Evolutionary conservation across 176 grass and related monocot genomes (phyloP), one percentile per base, ranked within the genome.

Genomic region (Rhynchospora pubera): DNA sequence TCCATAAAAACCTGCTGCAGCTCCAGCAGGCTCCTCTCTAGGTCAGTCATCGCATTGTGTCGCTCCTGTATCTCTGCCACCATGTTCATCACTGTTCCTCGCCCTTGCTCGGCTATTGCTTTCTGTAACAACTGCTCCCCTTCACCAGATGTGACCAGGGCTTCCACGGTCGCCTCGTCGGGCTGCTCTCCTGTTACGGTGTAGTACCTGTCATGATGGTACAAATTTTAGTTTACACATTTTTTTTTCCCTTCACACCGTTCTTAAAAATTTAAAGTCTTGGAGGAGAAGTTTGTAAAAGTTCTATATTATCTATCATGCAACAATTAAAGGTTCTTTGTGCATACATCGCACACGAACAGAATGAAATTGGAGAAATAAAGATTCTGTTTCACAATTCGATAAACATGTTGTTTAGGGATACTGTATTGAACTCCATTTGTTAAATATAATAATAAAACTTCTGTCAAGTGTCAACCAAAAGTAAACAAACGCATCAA

Each of bases 1-100:
- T 97, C 91, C 62, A 90, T 66, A 84, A 97, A 97, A 78, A 97
- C 80, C 93, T 97, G 89, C 6, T 97, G 94, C 42, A 97, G 87
- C 74, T 97, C 94, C 62, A 90, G 14, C 21, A 97, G 87, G 18
- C 89, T 83, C 61, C 80, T 79, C 86, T 97, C 89, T 42, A 93
- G 75, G 63, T 93, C 88, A 18, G 59, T 82, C 51, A 80, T 83
- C 57, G 88, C 84, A 12, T 22, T 85, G 79, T 84, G 81, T 76
- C 86, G 81, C 42, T 86, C 88, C 46, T 91, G 65, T 85, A 88
- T 86, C 79, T 86, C 86, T 34, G 65, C 67, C n/a, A 75, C 74
- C 23, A 87, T 65, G 13, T 83, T 79, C 74, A 88, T 47, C 83
- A 93, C 69, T 44, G 63, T 84, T 75, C 84, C 90, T 44, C 84